Conservation (phyloP, 495 filamentous ascomycete genomes). For the Venustampulla echinocandica region DNA sequence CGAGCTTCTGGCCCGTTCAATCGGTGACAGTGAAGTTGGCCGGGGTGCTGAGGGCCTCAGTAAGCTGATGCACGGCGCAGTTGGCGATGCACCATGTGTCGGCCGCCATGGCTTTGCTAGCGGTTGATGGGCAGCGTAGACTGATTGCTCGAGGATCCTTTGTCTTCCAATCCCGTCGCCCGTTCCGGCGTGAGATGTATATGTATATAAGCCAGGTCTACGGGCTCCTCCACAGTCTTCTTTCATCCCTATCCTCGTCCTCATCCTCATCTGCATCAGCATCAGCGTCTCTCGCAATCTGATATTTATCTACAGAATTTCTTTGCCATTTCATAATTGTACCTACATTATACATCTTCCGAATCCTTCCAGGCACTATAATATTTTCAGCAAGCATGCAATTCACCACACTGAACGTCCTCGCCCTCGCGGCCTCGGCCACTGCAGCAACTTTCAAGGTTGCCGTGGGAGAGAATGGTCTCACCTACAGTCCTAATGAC, state of each 20-base stretch:
- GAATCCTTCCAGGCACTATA: background rate
- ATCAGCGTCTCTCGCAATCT: background rate
- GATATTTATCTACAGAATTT: background rate
- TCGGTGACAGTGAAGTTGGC: too few relatives aligned
- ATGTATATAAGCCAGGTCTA: background rate
- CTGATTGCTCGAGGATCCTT: background rate
- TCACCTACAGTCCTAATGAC: constrained; percentile 9
- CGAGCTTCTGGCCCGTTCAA: too few relatives aligned
- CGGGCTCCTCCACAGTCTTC: background rate
- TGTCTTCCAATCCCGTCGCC: background rate
- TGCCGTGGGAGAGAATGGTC: constrained; percentile 6
- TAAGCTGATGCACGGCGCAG: too few relatives aligned
- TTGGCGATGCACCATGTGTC: too few relatives aligned
- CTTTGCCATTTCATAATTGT: background rate
- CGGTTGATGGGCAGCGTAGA: background rate
- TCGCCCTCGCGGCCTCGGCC: constrained; percentile 1
- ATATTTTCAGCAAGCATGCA: constrained; percentile 5
- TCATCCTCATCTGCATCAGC: background rate
- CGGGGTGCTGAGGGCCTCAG: too few relatives aligned
- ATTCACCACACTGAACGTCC: background rate
- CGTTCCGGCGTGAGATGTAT: background rate
- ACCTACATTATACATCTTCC: background rate
- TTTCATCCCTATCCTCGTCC: background rate
- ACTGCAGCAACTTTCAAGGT: constrained; percentile 6
- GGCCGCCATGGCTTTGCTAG: background rate